Base-by-base conservation (phyloP, 306 rosid genomes). In the Sphenostylis stenocarpa region DNA sequence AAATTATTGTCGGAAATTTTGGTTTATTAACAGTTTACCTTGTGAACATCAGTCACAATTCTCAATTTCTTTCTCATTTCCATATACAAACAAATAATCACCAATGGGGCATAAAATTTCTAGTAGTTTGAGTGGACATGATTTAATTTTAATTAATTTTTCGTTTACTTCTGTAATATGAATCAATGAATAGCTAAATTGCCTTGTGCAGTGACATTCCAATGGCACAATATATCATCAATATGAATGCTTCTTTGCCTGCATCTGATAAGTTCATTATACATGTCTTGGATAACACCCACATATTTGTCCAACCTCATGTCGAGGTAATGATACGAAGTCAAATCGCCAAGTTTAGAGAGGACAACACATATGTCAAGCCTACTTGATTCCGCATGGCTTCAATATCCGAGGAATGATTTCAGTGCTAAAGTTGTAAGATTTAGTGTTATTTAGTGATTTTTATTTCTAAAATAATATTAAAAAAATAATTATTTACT, bases 211-310 rank as follows among this genome's bases (percentile, higher is more conserved):
- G 98, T 76, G 98, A 95, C 80, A 48, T 92, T 80, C 97, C 98
- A 11, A 95, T 95, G 98, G 96, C 96, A 0, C 98, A 95, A 39
- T 95, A 92, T 85, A 90, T 95, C 84, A 88, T 92, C 88, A 89
- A 85, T 69, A 72, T 86, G 88, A 89, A 95, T 68, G 87, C 88
- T 75, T 53, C 95, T 43, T 10, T 85, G 73, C 98, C 98, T 10
- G 78, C 79, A 7, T 86, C 92, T 34, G 96, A 89, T 48, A 87
- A 87, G 66, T 90, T 95, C 86, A 90, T 95, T 31, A 90, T 95
- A 79, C 95, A 89, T 51, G 57, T 90, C 19, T 85, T 90, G 93
- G 97, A 95, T 81, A 82, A 23, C 26, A 90, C 98, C 38, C 98
- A 92, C 83, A 68, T 92, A 56, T 92, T 95, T 89, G 97, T 92